Evolutionary conservation across 345 rosid species (phyloP).

Genomic region (Kernera saxatilis): DNA sequence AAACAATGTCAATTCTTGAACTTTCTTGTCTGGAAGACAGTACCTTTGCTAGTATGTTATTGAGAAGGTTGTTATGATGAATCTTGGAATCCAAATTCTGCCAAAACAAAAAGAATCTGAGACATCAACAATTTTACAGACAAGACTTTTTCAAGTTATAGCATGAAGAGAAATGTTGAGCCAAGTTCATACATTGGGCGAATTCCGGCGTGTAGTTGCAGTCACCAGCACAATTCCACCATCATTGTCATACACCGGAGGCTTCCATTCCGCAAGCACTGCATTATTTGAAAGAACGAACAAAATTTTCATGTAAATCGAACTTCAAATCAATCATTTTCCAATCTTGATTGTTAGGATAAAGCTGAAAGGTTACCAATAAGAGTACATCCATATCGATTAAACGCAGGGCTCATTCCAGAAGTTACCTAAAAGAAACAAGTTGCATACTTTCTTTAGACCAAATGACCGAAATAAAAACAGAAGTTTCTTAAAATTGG

Average conservation of each 20-base stretch:
- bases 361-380: constrained; percentile 45
- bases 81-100: constrained; percentile 96
- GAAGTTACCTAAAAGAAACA: constrained; percentile 64
- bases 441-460: background rate
- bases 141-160: background rate
- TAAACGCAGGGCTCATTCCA: constrained; percentile 94
- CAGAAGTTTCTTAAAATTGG: background rate
- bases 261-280: constrained; percentile 97
- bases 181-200: constrained; percentile 58
- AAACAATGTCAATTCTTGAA: background rate
- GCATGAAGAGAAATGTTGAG: background rate
- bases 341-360: background rate
- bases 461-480: background rate
- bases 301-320: background rate
- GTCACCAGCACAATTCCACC: constrained; percentile 71
- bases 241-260: constrained; percentile 81
- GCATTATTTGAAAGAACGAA: constrained; percentile 17
- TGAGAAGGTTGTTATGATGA: constrained; percentile 91
- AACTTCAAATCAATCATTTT: background rate
- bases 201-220: constrained; percentile 90
- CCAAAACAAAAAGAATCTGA: background rate
- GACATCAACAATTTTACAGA: background rate
- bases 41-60: constrained; percentile 94
- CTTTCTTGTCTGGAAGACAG: background rate
- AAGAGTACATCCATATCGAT: constrained; percentile 78